Percentiles rank a stretch among this genome's conserved stretches.
These are phyloP conservation scores for Mucor plumbeus DNA, from an alignment of 371 early-diverging fungal species.

Conservation along the genomic window DNA sequence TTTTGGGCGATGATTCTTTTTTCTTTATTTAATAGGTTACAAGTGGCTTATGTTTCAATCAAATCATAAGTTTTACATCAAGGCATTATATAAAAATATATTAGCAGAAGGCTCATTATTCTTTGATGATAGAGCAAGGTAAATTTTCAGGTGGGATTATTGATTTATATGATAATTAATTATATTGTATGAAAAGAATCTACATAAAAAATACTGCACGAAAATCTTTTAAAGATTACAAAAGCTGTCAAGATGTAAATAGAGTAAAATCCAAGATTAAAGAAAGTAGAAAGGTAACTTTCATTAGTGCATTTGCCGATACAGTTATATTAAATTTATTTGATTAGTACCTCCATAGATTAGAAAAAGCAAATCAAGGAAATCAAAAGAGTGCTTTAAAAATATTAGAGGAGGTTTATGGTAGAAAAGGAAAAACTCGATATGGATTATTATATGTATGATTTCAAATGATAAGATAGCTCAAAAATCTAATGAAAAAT, in stretches of 20 bases:
- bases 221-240: constrained; percentile 36
- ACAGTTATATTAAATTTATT: neutral
- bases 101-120: constrained; percentile 39
- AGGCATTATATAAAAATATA: constrained; percentile 42
- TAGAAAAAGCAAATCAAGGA: constrained; percentile 46
- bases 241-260: constrained; percentile 31
- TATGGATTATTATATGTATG: constrained; percentile 42
- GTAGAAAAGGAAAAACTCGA: constrained; percentile 44
- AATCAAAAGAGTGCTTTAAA: constrained; percentile 35
- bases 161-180: neutral
- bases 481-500: neutral
- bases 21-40: neutral
- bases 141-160: neutral
- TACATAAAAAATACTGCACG: constrained; percentile 40
- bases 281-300: constrained; percentile 45
- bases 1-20: neutral
- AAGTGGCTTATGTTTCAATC: constrained; percentile 26
- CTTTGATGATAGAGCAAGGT: constrained; percentile 56
- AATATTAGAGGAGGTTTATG: constrained; percentile 46
- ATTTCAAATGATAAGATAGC: neutral
- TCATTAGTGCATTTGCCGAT: neutral
- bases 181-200: constrained; percentile 22
- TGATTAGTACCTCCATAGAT: constrained; percentile 24
- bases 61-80: constrained; percentile 35
- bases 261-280: constrained; percentile 41